Evolutionary conservation across 768 basidiomycete genomes (phyloP).

Genomic region (Chalciporus pseudorubinellus): DNA sequence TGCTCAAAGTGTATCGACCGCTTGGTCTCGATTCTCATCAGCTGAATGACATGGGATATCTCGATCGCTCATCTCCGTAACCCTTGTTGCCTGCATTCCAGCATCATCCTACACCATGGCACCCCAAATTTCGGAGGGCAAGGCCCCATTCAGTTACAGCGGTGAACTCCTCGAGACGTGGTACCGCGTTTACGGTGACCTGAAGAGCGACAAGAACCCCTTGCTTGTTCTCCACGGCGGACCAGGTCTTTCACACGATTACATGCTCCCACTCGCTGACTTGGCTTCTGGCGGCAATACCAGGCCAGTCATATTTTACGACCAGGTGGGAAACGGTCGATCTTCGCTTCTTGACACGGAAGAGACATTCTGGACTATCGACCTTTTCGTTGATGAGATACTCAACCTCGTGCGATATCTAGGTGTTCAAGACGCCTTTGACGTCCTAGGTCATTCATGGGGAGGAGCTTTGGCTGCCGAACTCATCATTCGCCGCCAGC

Average conservation of each 20-base stretch:
- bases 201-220: slow-evolving; percentile 32
- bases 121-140: slow-evolving; percentile 5
- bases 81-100: not conserved
- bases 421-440: slow-evolving; percentile 38
- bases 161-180: slow-evolving; percentile 38
- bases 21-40: no score
- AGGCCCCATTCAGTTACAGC: slow-evolving; percentile 18
- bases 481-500: not conserved
- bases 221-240: slow-evolving; percentile 49
- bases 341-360: slow-evolving; percentile 33
- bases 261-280: slow-evolving; percentile 38
- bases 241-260: slow-evolving; percentile 38
- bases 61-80: no score
- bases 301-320: slow-evolving; percentile 47
- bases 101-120: not conserved
- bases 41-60: no score
- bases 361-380: slow-evolving; percentile 42
- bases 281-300: slow-evolving; percentile 20
- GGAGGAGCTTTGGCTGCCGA: slow-evolving; percentile 46
- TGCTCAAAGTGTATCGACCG: no score
- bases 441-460: slow-evolving; percentile 55
- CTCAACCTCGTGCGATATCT: slow-evolving; percentile 45
- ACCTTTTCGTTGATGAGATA: slow-evolving; percentile 53
- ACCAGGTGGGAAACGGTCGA: slow-evolving; percentile 46
- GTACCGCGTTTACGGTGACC: slow-evolving; percentile 44